A percentile compares a stretch with the other conserved stretches of the same genome.
Evolutionary conservation across 2,329 filamentous ascomycete genomes (phyloP).

Genomic region (Plectosphaerella sp.): DNA sequence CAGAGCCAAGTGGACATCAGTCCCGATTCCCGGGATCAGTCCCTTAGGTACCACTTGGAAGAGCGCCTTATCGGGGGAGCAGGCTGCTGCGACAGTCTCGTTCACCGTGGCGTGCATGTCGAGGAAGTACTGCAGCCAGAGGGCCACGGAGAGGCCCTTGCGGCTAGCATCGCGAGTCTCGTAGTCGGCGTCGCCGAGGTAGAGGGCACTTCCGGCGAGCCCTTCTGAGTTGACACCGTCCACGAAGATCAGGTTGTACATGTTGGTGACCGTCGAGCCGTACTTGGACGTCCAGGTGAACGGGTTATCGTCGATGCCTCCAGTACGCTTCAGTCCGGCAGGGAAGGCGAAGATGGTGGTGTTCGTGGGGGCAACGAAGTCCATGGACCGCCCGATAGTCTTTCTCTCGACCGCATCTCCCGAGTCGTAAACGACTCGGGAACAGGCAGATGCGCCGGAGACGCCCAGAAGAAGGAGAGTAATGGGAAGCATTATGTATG

Average conservation of each 20-base stretch:
- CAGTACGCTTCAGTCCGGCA: constrained; percentile 7
- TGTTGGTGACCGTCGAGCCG: constrained; percentile 11
- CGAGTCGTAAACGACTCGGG: too few species aligned
- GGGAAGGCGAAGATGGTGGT: constrained; percentile 11
- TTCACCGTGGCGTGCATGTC: constrained; percentile 9
- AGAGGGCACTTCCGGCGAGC: constrained; percentile 12
- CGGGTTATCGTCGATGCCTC: constrained; percentile 6
- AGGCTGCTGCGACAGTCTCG: constrained; percentile 2
- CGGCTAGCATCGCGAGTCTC: constrained; percentile 4
- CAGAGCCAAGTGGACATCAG: constrained; percentile 7
- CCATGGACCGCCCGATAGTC: constrained; percentile 9
- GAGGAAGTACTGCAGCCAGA: constrained; percentile 15
- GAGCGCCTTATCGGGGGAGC: background rate
- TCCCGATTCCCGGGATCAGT: constrained; percentile 1
- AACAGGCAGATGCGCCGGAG: too few species aligned
- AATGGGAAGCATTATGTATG: too few species aligned
- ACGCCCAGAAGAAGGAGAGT: too few species aligned
- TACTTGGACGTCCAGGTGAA: constrained; percentile 10
- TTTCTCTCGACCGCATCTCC: too few species aligned
- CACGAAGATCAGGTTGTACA: constrained; percentile 8
- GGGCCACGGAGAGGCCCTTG: constrained; percentile 6
- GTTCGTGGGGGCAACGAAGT: constrained; percentile 7
- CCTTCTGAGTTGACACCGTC: constrained; percentile 12
- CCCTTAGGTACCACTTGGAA: constrained; percentile 9
- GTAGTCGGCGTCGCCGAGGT: constrained; percentile 15